Evolutionary conservation across 1,284 basidiomycete genomes (phyloP).

Genomic region (Ceratobasidium sp.): DNA sequence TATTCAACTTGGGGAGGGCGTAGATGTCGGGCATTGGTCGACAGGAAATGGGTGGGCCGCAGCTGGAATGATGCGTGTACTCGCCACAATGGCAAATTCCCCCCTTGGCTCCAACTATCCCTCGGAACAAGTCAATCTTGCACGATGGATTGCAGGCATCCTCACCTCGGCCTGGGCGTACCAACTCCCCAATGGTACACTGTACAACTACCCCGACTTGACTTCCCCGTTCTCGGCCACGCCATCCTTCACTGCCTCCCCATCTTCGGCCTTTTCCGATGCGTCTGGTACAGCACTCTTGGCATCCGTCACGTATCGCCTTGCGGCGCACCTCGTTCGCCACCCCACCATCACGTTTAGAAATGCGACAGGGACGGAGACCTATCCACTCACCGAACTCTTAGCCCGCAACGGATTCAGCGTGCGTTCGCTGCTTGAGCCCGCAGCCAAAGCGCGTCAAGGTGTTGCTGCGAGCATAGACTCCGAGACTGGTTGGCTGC

Average conservation of each 20-base stretch:
- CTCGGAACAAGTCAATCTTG: conserved; percentile 48
- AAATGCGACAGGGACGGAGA: background rate
- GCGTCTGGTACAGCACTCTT: conserved; percentile 37
- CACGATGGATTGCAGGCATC: conserved; percentile 56
- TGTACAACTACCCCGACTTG: conserved; percentile 33
- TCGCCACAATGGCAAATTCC: conserved; percentile 56
- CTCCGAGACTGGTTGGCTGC: conserved; percentile 38
- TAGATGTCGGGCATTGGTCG: conserved; percentile 61
- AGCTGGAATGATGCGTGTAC: conserved; percentile 55
- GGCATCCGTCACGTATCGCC: conserved; percentile 41
- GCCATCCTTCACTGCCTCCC: conserved; percentile 5
- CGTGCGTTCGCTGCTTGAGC: conserved; percentile 17
- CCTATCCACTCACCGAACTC: conserved; percentile 7
- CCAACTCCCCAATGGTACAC: conserved; percentile 24
- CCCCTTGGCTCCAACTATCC: conserved; percentile 48
- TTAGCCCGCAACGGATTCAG: conserved; percentile 27
- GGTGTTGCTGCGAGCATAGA: conserved; percentile 17
- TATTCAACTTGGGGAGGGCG: conserved; percentile 52
- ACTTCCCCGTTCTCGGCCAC: conserved; percentile 20
- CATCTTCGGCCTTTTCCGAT: conserved; percentile 39
- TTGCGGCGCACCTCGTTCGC: conserved; percentile 29
- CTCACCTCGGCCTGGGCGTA: conserved; percentile 46
- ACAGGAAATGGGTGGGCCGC: conserved; percentile 58
- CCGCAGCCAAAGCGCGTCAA: conserved; percentile 6
- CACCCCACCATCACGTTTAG: conserved; percentile 12